A percentile compares a stretch with the other conserved stretches of the same genome.
phyloP scores from a whole-genome alignment of 2,329 filamentous ascomycete genomes.

The Penicillium aurantiogriseum region DNA sequence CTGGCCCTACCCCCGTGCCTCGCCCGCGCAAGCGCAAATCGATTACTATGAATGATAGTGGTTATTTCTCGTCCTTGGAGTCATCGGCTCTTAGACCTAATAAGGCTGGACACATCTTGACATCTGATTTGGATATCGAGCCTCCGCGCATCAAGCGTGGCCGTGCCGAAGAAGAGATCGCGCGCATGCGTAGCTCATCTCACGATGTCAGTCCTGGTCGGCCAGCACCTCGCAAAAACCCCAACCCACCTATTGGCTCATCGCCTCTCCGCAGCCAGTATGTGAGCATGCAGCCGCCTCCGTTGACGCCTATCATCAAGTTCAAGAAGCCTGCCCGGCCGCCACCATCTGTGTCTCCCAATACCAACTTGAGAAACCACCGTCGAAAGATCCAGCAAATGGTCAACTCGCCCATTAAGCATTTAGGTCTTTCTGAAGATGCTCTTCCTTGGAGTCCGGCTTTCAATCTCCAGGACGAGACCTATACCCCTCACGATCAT shows the following conservation, averaged over 20 bases:
- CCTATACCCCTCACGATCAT: conserved; percentile 37
- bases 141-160: conserved; percentile 81
- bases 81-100: conserved; percentile 80
- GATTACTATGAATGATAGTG: conserved; percentile 83
- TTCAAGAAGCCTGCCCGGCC: conserved; percentile 66
- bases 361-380: conserved; percentile 86
- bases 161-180: conserved; percentile 93
- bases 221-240: conserved; percentile 43
- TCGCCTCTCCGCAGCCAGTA: conserved; percentile 65
- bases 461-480: conserved; percentile 53
- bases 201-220: conserved; percentile 77
- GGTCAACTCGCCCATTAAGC: conserved; percentile 70
- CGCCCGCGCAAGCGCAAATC: conserved; percentile 74
- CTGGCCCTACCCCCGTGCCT: conserved; percentile 62
- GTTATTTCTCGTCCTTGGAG: conserved; percentile 94
- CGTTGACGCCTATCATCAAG: conserved; percentile 79
- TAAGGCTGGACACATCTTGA: conserved; percentile 62
- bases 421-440: conserved; percentile 42
- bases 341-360: conserved; percentile 81
- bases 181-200: conserved; percentile 84
- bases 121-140: conserved; percentile 71
- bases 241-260: conserved; percentile 53
- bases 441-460: conserved; percentile 48
- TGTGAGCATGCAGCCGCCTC: conserved; percentile 63
- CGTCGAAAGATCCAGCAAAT: conserved; percentile 77